phyloP scores from a whole-genome alignment of 139 green algal genomes.

The Chlorella sp. region DNA sequence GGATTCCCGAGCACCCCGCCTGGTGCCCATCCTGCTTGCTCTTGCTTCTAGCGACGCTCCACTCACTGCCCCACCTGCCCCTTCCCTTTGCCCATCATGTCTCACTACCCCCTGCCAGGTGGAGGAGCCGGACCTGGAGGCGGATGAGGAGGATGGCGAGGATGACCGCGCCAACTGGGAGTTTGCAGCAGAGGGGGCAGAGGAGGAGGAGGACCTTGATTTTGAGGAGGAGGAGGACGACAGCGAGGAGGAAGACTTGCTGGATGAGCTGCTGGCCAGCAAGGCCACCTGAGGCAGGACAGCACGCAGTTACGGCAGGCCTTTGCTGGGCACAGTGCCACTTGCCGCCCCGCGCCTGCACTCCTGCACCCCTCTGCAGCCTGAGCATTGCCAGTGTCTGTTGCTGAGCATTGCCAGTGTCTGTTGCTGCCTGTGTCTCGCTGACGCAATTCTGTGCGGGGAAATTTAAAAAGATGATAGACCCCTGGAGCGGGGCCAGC shows the following conservation, averaged over 20 bases:
- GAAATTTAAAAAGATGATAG: neutral
- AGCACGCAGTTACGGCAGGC: neutral
- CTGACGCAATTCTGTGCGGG: too few species aligned
- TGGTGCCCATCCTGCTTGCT: neutral
- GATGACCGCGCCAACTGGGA: constrained; percentile 20
- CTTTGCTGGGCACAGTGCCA: neutral
- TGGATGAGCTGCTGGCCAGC: constrained; percentile 42
- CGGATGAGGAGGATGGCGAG: constrained; percentile 41
- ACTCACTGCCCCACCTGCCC: neutral
- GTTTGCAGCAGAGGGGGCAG: constrained; percentile 9
- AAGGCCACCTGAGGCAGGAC: neutral
- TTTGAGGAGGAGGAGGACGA: constrained; percentile 32
- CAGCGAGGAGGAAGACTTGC: constrained; percentile 37
- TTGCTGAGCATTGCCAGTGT: neutral
- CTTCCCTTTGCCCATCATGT: neutral
- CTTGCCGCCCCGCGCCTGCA: neutral
- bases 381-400: neutral
- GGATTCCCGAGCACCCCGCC: too few species aligned
- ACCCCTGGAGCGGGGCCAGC: neutral
- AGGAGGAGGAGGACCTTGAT: constrained; percentile 44
- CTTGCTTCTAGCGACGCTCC: neutral
- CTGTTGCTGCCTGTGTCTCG: neutral
- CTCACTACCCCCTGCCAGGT: neutral
- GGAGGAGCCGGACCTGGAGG: constrained; percentile 33
- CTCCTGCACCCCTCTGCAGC: neutral